Conservation (phyloP, 768 basidiomycete species). For the Boletus tylopilopsis region DNA sequence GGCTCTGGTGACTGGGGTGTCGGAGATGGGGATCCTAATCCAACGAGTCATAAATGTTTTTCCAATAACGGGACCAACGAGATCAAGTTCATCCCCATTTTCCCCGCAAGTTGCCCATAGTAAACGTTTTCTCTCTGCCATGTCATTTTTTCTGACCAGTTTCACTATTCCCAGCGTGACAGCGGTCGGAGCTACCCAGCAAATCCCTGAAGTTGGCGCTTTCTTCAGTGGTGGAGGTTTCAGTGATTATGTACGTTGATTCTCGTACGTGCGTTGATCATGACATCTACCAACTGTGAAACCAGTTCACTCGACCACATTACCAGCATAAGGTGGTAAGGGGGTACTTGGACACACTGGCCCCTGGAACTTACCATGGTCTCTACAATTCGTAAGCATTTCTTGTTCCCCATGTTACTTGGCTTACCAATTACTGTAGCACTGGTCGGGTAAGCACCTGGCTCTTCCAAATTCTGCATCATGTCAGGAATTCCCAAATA, state of each 20-base stretch:
- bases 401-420: background rate
- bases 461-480: no score
- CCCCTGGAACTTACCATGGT: slow-evolving; percentile 48
- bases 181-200: slow-evolving; percentile 61
- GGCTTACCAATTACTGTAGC: slow-evolving; percentile 24
- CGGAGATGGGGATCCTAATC: slow-evolving; percentile 57
- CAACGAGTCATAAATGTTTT: slow-evolving; percentile 50
- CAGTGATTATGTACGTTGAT: slow-evolving; percentile 53
- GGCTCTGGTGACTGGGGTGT: slow-evolving; percentile 50
- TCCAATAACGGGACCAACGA: slow-evolving; percentile 56
- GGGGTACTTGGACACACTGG: slow-evolving; percentile 43
- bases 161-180: slow-evolving; percentile 50
- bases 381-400: slow-evolving; percentile 54
- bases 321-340: slow-evolving; percentile 49
- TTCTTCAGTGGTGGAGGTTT: slow-evolving; percentile 72
- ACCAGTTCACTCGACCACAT: slow-evolving; percentile 48
- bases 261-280: background rate
- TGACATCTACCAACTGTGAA: background rate
- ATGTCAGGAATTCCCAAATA: background rate
- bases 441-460: slow-evolving; percentile 46
- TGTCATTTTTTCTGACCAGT: slow-evolving; percentile 19
- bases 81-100: slow-evolving; percentile 53
- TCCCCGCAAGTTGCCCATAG: slow-evolving; percentile 60
- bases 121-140: slow-evolving; percentile 12
- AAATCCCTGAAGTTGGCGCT: slow-evolving; percentile 57